These are phyloP conservation scores for Colletotrichum tofieldiae DNA, from an alignment of 2,329 filamentous ascomycete species.

Conservation along the genomic window DNA sequence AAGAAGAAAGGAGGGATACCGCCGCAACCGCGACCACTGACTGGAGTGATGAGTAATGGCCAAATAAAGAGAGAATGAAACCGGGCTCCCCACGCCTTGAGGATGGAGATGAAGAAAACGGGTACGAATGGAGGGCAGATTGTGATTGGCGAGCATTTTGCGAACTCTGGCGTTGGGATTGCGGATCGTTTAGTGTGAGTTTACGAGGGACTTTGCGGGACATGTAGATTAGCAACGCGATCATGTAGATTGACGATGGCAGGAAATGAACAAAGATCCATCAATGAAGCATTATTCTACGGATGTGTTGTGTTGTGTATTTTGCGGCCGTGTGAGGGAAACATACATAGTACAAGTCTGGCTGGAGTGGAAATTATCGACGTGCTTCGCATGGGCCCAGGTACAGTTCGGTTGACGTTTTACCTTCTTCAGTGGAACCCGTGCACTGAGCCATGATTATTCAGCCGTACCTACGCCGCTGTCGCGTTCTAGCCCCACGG, in stretches of 20 bases:
- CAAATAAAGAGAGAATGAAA: neutral
- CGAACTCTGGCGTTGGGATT: slow-evolving; percentile 29
- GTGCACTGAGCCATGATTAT: neutral
- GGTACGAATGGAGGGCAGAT: neutral
- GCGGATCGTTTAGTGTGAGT: neutral
- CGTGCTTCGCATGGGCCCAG: too few species aligned
- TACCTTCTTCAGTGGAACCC: neutral
- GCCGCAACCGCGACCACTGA: slow-evolving; percentile 46
- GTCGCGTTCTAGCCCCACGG: slow-evolving; percentile 1
- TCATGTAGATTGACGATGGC: slow-evolving; percentile 37
- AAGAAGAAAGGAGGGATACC: slow-evolving; percentile 55
- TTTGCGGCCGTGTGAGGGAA: neutral
- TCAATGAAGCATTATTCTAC: neutral
- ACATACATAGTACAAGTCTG: neutral
- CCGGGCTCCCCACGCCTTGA: too few species aligned
- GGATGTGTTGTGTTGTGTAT: neutral
- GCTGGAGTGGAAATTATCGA: neutral
- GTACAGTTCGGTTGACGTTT: neutral
- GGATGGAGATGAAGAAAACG: neutral
- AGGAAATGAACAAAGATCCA: neutral
- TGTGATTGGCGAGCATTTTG: slow-evolving; percentile 24
- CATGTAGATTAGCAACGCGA: slow-evolving; percentile 33
- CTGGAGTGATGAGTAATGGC: neutral
- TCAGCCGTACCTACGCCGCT: neutral
- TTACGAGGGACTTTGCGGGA: slow-evolving; percentile 3